A percentile compares a stretch with the other conserved stretches of the same genome.
These are phyloP conservation scores for Arxiozyma bovina DNA, from an alignment of 1,139 yeast genomes.

Conservation along the genomic window DNA sequence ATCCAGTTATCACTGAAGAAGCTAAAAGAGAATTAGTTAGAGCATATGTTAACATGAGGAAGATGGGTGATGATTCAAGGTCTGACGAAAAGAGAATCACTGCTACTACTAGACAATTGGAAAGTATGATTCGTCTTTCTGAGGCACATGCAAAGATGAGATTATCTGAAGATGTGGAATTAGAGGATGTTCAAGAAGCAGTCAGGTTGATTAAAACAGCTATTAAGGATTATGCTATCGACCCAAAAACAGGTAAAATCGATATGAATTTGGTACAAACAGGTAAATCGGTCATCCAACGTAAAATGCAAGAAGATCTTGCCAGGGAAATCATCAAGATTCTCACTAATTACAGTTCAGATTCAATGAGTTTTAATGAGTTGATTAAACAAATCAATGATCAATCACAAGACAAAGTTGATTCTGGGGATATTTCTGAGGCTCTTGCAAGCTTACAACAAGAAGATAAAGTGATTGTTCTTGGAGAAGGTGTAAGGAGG, in stretches of 20 bases:
- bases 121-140: constrained; percentile 85
- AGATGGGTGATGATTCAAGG: constrained; percentile 84
- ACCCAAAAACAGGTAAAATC: constrained; percentile 90
- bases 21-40: constrained; percentile 85
- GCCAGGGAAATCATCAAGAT: constrained; percentile 48
- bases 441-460: constrained; percentile 61
- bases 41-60: constrained; percentile 88
- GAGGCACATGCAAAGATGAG: constrained; percentile 99
- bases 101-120: constrained; percentile 95
- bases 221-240: constrained; percentile 95
- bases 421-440: constrained; percentile 60
- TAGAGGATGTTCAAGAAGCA: constrained; percentile 86
- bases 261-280: constrained; percentile 97
- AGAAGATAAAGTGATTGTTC: constrained; percentile 63
- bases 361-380: constrained; percentile 50
- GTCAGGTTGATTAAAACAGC: constrained; percentile 89
- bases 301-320: constrained; percentile 69
- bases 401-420: constrained; percentile 58
- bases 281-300: constrained; percentile 84
- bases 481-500: constrained; percentile 69
- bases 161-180: constrained; percentile 57
- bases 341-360: constrained; percentile 33
- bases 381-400: constrained; percentile 59
- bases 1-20: constrained; percentile 68
- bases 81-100: constrained; percentile 85